These are phyloP conservation scores for Rosa multiflora DNA, from an alignment of 306 rosid species.

Conservation along the genomic window DNA sequence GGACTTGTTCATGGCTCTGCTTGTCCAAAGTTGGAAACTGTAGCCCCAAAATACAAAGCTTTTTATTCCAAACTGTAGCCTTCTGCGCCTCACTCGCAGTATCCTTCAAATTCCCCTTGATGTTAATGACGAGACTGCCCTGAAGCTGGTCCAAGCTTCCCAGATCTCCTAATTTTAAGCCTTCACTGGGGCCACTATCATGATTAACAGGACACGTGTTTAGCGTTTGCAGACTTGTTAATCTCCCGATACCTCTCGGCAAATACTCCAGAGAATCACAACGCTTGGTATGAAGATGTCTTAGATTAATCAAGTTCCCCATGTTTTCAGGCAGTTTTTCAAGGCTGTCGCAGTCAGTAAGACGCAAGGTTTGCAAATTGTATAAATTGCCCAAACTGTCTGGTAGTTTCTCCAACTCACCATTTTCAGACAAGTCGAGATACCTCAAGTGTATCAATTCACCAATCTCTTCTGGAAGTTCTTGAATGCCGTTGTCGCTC, in stretches of 20 bases:
- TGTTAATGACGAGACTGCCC: rapidly evolving
- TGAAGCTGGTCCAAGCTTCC: background rate
- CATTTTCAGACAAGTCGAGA: background rate
- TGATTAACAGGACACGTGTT: background rate
- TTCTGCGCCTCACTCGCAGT: background rate
- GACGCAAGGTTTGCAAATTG: background rate
- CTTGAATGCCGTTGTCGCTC: rapidly evolving
- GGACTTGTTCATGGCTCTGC: background rate
- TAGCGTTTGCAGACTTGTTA: background rate
- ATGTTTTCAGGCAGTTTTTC: background rate
- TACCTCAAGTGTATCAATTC: background rate
- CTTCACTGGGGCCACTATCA: background rate
- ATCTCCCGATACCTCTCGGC: background rate
- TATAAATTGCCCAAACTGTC: background rate
- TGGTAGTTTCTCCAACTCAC: background rate
- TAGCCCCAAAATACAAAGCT: background rate
- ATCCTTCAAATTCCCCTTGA: background rate
- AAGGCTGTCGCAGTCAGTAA: too few relatives aligned
- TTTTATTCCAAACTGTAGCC: too few relatives aligned
- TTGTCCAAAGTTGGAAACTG: background rate
- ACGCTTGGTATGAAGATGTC: background rate
- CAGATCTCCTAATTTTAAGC: background rate
- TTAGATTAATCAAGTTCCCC: too few relatives aligned
- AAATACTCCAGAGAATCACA: background rate
- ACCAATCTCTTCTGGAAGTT: background rate